Conservation (phyloP, 345 rosid genomes). For the Eucalyptus decipiens region DNA sequence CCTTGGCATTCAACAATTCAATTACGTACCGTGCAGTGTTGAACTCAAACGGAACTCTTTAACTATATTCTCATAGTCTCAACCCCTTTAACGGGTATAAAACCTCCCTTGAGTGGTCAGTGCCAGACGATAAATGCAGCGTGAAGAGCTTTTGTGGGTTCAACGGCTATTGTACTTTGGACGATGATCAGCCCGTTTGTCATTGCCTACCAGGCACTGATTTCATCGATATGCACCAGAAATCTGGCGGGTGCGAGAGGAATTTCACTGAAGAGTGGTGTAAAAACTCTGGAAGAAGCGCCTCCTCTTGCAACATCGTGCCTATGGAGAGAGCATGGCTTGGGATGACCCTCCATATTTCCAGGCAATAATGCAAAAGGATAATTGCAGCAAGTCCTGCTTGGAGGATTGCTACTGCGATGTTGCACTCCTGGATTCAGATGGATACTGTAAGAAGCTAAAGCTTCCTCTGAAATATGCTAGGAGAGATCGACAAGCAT, state of each 20-base stretch:
- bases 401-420: background rate
- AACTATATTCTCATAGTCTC: background rate
- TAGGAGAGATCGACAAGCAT: background rate
- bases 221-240: background rate
- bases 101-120: fast-evolving
- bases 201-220: background rate
- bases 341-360: background rate
- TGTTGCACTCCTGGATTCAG: background rate
- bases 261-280: background rate
- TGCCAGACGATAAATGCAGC: fast-evolving
- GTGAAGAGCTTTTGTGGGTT: background rate
- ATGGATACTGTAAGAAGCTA: fast-evolving
- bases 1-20: background rate
- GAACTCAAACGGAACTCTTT: background rate
- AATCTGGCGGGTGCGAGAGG: background rate
- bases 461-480: background rate
- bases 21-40: background rate
- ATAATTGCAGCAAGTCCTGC: background rate
- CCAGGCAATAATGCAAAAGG: background rate
- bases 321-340: background rate
- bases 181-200: background rate
- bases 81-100: fast-evolving
- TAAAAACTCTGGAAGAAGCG: background rate
- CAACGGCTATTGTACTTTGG: background rate
- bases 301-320: background rate